Evolutionary conservation across 2,329 filamentous ascomycete species (phyloP).

Genomic region (Neurospora sp.): DNA sequence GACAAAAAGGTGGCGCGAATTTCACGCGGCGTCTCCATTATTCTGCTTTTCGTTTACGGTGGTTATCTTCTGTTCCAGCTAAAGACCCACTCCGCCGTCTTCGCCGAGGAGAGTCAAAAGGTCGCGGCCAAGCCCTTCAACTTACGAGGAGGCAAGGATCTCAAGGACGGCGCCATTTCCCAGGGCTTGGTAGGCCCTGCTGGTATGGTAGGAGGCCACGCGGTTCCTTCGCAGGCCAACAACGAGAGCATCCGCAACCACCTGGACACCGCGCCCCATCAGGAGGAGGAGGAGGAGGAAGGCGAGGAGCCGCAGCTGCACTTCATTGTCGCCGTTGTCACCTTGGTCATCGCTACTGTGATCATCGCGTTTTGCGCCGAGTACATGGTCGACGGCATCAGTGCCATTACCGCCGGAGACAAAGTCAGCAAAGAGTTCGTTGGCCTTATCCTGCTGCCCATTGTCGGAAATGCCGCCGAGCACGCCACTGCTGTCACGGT

Average conservation of each 20-base stretch:
- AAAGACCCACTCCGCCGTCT: constrained; percentile 71
- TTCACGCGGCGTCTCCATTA: constrained; percentile 66
- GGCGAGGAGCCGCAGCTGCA: constrained; percentile 66
- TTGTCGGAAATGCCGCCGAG: constrained; percentile 76
- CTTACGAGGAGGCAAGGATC: constrained; percentile 19
- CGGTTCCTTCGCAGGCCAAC: constrained; percentile 21
- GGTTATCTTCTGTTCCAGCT: constrained; percentile 88
- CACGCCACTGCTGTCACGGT: constrained; percentile 75
- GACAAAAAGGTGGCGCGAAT: constrained; percentile 45
- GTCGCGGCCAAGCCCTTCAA: constrained; percentile 49
- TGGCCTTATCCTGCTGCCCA: constrained; percentile 69
- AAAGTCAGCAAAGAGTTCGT: constrained; percentile 64
- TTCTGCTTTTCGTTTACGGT: constrained; percentile 74
- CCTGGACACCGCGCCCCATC: constrained; percentile 30
- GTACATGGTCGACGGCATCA: constrained; percentile 67
- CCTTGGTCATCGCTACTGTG: constrained; percentile 63
- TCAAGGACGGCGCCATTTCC: constrained; percentile 26
- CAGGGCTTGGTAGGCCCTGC: constrained; percentile 32
- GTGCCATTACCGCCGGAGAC: constrained; percentile 51
- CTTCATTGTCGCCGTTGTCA: constrained; percentile 60
- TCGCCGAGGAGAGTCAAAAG: constrained; percentile 72
- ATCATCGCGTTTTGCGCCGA: constrained; percentile 76
- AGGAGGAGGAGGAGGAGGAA: constrained; percentile 52
- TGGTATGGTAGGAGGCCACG: constrained; percentile 27
- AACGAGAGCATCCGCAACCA: constrained; percentile 36